Conservation (phyloP, 2,329 filamentous ascomycete species). For the Penicillium sp. region DNA sequence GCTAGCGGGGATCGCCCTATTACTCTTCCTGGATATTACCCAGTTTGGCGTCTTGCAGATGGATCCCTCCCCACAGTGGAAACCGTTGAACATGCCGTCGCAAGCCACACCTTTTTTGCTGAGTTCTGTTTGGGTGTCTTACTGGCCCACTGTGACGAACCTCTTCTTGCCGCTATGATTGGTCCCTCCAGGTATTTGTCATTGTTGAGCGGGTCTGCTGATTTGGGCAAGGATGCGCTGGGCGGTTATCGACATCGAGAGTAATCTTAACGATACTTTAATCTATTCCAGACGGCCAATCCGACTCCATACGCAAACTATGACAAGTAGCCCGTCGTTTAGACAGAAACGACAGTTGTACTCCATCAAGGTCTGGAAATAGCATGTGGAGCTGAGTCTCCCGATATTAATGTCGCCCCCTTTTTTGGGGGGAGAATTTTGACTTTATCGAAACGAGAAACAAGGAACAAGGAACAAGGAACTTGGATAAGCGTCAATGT, state of each 20-base stretch:
- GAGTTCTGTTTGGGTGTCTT: conserved; percentile 6
- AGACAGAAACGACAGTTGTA: too few relatives aligned
- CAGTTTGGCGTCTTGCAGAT: conserved; percentile 18
- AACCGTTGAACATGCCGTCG: conserved; percentile 24
- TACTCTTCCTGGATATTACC: conserved; percentile 13
- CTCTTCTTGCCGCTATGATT: conserved; percentile 9
- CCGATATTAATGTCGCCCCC: not conserved
- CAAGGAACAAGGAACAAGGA: not conserved
- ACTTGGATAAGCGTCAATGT: not conserved
- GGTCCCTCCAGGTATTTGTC: conserved; percentile 24
- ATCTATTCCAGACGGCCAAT: conserved; percentile 20
- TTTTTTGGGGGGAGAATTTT: not conserved
- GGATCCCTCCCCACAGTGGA: conserved; percentile 20
- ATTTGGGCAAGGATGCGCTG: conserved; percentile 17
- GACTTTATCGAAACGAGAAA: not conserved
- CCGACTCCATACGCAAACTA: not conserved
- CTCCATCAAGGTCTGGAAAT: not conserved
- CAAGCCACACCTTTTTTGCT: conserved; percentile 26
- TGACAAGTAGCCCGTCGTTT: too few relatives aligned
- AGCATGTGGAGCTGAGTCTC: not conserved
- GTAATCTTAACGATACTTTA: conserved; percentile 12
- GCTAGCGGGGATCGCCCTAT: conserved; percentile 19
- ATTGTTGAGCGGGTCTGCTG: conserved; percentile 12
- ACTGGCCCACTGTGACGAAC: conserved; percentile 15
- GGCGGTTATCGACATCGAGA: conserved; percentile 14